Evolutionary conservation across 306 rosid species (phyloP).

Genomic region (Luffa aegyptiaca): DNA sequence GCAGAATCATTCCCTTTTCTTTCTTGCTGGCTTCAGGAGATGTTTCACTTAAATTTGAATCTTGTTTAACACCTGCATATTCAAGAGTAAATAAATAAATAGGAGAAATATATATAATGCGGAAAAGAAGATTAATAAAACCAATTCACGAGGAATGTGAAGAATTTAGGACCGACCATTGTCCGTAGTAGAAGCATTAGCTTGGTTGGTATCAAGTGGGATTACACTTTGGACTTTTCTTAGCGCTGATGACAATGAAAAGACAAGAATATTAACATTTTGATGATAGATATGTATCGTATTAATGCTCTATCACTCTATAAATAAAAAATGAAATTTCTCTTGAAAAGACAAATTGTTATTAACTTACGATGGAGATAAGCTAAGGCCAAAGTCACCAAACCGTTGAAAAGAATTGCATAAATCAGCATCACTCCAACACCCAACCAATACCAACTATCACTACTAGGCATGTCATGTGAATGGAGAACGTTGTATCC

Average conservation of each 20-base stretch:
- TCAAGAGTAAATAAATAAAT: not conserved
- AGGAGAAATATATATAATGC: not conserved
- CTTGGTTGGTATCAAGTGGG: slow-evolving; percentile 29
- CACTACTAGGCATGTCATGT: slow-evolving; percentile 43
- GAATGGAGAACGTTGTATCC: slow-evolving; percentile 49
- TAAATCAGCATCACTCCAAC: slow-evolving; percentile 33
- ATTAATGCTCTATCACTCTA: not conserved
- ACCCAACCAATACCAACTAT: slow-evolving; percentile 71
- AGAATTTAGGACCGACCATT: slow-evolving; percentile 28
- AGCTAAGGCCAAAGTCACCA: slow-evolving; percentile 64
- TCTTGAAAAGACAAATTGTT: not conserved
- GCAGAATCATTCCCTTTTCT: slow-evolving; percentile 86
- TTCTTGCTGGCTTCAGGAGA: slow-evolving; percentile 14
- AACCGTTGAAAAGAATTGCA: slow-evolving; percentile 41
- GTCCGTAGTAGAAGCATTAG: slow-evolving; percentile 13
- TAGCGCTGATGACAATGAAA: slow-evolving; percentile 32
- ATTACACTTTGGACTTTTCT: slow-evolving; percentile 44
- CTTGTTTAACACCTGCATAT: slow-evolving; percentile 23
- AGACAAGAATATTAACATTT: slow-evolving; percentile 1
- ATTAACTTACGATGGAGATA: slow-evolving; percentile 63
- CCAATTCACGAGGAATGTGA: not conserved
- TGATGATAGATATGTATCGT: not conserved
- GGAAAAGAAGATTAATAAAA: not conserved
- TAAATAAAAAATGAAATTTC: not conserved
- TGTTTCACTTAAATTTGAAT: slow-evolving; percentile 2